Percentiles rank a stretch among this genome's conserved stretches.
Conservation (phyloP, 331 rosid species). For the Pyrus hybrid region DNA sequence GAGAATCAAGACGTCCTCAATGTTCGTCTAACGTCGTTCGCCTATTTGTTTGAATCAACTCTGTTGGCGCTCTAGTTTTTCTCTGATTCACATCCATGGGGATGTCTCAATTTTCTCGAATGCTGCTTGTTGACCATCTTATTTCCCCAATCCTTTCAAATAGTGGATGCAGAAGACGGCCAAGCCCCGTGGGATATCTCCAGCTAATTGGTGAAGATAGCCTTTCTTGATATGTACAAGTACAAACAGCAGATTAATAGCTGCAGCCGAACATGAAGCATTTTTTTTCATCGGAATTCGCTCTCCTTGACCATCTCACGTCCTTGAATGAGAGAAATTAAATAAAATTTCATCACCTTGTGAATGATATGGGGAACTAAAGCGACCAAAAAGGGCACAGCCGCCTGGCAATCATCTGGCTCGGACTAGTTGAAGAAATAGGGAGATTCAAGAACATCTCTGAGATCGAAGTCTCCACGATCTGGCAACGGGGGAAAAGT, state of each 20-base stretch:
- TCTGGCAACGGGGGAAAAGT: constrained; percentile 70
- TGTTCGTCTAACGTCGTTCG: too few relatives aligned
- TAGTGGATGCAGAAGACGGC: constrained; percentile 12
- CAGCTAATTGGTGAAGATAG: not conserved
- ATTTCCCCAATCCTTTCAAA: not conserved
- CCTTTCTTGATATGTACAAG: constrained; percentile 17
- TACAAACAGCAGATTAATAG: not conserved
- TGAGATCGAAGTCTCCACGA: constrained; percentile 83
- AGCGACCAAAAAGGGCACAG: constrained; percentile 3
- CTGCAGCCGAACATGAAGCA: constrained; percentile 1
- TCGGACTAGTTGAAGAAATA: constrained; percentile 63
- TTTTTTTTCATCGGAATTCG: not conserved
- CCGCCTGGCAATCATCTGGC: not conserved
- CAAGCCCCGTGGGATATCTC: not conserved
- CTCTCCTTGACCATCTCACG: not conserved
- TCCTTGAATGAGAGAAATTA: too few relatives aligned
- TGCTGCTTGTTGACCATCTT: constrained; percentile 5
- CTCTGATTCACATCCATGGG: not conserved
- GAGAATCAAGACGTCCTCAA: not conserved
- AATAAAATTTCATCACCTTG: constrained; percentile 10
- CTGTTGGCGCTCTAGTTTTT: not conserved
- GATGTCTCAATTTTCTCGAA: not conserved
- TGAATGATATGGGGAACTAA: constrained; percentile 11
- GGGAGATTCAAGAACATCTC: constrained; percentile 60
- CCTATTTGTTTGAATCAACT: not conserved